These are phyloP conservation scores for Diplodia sapinea DNA, from an alignment of 2,329 filamentous ascomycete genomes.

Conservation along the genomic window DNA sequence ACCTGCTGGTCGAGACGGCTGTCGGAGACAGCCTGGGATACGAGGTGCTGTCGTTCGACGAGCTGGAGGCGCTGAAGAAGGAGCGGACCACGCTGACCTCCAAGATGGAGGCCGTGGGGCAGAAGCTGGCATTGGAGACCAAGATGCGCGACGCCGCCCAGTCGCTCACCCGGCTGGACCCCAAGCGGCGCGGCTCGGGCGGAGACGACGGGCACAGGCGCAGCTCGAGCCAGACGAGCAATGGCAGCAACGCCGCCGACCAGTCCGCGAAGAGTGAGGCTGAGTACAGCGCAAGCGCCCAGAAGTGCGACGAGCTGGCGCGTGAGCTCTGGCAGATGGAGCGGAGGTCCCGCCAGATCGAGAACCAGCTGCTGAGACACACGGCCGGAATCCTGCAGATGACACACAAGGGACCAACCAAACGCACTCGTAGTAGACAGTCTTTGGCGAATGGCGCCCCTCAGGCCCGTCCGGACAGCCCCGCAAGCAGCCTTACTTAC, in stretches of 20 bases:
- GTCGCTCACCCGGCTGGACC: conserved; percentile 82
- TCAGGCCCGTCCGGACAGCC: conserved; percentile 67
- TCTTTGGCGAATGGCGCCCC: conserved; percentile 43
- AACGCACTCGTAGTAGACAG: conserved; percentile 53
- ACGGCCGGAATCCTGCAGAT: conserved; percentile 91
- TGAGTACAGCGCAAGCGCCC: conserved; percentile 75
- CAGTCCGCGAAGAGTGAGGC: conserved; percentile 66
- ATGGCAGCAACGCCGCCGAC: conserved; percentile 45
- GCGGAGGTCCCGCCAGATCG: conserved; percentile 72
- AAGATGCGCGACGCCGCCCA: conserved; percentile 94
- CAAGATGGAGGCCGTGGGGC: conserved; percentile 80
- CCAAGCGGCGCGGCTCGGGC: conserved; percentile 50
- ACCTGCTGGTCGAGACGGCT: conserved; percentile 91
- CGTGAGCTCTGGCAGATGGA: conserved; percentile 81
- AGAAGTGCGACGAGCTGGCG: conserved; percentile 84
- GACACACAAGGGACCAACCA: conserved; percentile 78
- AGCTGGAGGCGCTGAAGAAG: conserved; percentile 90
- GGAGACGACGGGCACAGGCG: conserved; percentile 36
- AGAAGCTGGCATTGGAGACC: conserved; percentile 85
- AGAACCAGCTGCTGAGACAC: conserved; percentile 80
- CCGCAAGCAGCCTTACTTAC: conserved; percentile 76
- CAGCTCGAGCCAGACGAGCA: conserved; percentile 51
- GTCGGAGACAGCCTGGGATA: conserved; percentile 85
- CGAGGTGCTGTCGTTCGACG: conserved; percentile 86
- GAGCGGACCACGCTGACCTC: conserved; percentile 74